Evolutionary conservation across 2,329 filamentous ascomycete species (phyloP).

Genomic region (Atkinsonella hypoxylon): DNA sequence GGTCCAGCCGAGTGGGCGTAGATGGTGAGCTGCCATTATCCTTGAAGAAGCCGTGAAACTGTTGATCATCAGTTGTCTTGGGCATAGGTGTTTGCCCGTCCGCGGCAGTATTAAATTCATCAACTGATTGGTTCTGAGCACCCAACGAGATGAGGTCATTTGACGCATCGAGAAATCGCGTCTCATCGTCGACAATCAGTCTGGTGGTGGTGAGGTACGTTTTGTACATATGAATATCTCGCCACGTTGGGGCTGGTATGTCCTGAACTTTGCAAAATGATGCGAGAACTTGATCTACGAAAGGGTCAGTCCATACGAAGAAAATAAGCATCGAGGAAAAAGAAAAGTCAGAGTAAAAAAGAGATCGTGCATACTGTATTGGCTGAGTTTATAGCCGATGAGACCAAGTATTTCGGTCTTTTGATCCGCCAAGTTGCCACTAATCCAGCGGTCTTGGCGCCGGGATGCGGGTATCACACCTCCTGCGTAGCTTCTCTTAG

Average conservation of each 20-base stretch:
- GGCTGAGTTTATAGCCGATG: constrained; percentile 52
- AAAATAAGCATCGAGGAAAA: background rate
- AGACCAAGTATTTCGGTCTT: constrained; percentile 48
- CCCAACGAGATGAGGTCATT: constrained; percentile 39
- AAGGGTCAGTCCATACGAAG: constrained; percentile 6
- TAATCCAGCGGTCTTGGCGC: constrained; percentile 40
- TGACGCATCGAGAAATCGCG: constrained; percentile 42
- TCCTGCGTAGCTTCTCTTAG: constrained; percentile 28
- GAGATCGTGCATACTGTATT: constrained; percentile 45
- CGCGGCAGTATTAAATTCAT: constrained; percentile 8
- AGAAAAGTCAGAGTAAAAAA: background rate
- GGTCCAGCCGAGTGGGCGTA: background rate
- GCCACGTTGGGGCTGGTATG: constrained; percentile 33
- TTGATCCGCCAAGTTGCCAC: constrained; percentile 45
- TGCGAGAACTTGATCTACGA: constrained; percentile 43
- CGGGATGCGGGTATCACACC: constrained; percentile 46
- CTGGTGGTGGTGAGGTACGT: constrained; percentile 41
- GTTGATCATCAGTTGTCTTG: constrained; percentile 4
- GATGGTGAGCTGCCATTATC: constrained; percentile 5
- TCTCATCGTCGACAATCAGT: constrained; percentile 47
- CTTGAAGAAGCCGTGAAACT: constrained; percentile 4
- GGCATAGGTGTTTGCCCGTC: constrained; percentile 15
- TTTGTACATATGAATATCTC: constrained; percentile 36
- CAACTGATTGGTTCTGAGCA: constrained; percentile 3
- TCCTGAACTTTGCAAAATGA: constrained; percentile 43